These are phyloP conservation scores for Sphagnurus paluster DNA, from an alignment of 1,284 basidiomycete species.

Conservation along the genomic window DNA sequence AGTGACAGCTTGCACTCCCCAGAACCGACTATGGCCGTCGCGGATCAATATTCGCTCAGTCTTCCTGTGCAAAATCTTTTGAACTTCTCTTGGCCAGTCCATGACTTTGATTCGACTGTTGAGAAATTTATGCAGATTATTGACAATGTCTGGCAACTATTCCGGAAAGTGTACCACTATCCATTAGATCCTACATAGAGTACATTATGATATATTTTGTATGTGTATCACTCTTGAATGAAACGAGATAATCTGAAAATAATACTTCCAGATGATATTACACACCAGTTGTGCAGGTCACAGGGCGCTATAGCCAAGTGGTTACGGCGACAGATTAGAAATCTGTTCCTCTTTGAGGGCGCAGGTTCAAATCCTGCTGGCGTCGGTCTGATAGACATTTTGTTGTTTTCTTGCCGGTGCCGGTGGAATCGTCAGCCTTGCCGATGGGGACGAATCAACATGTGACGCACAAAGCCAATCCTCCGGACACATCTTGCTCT, in stretches of 20 bases:
- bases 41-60: slow-evolving; percentile 20
- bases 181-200: slow-evolving; percentile 52
- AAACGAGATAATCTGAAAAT: no score
- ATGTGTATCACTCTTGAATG: no score
- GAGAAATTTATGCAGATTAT: slow-evolving; percentile 36
- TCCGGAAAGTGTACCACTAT: slow-evolving; percentile 55
- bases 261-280: neutral
- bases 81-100: slow-evolving; percentile 26
- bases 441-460: slow-evolving; percentile 5
- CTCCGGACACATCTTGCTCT: neutral
- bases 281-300: slow-evolving; percentile 19
- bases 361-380: slow-evolving; percentile 48
- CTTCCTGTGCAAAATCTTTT: slow-evolving; percentile 23
- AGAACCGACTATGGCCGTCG: slow-evolving; percentile 1
- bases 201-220: no score
- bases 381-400: slow-evolving; percentile 39
- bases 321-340: slow-evolving; percentile 47
- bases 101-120: slow-evolving; percentile 18
- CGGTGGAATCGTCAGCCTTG: no score
- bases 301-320: slow-evolving; percentile 43
- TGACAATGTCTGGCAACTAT: slow-evolving; percentile 46
- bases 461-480: neutral
- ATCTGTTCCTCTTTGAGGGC: slow-evolving; percentile 22
- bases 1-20: neutral
- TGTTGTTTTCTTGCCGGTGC: no score